Evolutionary conservation across 2,329 filamentous ascomycete genomes (phyloP).

Genomic region (Colletotrichum sp.): DNA sequence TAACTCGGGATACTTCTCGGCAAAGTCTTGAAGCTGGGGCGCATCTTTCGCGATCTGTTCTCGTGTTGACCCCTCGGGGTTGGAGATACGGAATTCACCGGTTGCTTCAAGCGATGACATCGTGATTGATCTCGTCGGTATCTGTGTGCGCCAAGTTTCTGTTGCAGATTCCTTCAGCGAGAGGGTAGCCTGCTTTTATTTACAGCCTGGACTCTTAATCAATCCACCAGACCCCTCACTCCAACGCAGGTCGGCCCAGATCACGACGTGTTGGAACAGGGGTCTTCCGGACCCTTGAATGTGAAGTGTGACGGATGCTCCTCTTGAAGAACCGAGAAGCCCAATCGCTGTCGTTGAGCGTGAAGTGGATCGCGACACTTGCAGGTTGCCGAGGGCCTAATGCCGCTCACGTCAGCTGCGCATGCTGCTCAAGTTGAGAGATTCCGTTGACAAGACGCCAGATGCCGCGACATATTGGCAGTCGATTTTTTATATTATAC

Average conservation of each 20-base stretch:
- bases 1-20: neutral
- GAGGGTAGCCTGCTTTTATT: neutral
- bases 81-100: neutral
- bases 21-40: neutral
- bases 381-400: neutral
- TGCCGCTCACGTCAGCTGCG: neutral
- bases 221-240: neutral
- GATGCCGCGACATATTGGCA: too few relatives aligned
- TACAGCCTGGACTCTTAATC: neutral
- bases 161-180: neutral
- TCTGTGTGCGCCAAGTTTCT: neutral
- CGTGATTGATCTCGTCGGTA: neutral
- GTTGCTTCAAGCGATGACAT: conserved; percentile 7
- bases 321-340: neutral
- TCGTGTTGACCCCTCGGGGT: neutral
- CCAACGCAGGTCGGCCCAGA: neutral
- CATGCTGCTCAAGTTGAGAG: neutral
- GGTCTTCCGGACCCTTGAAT: neutral
- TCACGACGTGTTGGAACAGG: neutral
- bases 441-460: neutral
- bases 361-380: neutral
- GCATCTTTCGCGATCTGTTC: conserved; percentile 1
- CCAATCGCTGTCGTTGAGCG: neutral
- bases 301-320: neutral
- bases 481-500: too few relatives aligned